Conservation (phyloP, 2,329 filamentous ascomycete genomes). For the Aureobasidium sp. region DNA sequence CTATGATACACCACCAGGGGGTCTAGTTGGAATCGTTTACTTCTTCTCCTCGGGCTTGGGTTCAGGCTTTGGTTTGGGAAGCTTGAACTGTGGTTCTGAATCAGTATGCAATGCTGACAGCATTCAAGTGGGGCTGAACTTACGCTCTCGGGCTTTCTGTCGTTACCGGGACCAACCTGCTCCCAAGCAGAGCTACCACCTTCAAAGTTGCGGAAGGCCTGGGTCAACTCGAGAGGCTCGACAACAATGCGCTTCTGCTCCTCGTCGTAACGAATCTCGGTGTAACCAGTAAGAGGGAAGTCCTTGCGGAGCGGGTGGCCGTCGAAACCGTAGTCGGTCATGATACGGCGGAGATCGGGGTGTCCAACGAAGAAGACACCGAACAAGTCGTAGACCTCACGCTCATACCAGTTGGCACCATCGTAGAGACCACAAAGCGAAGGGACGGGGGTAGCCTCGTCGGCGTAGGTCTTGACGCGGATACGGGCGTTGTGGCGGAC, state of each 20-base stretch:
- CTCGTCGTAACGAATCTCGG: slow-evolving; percentile 94
- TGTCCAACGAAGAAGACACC: slow-evolving; percentile 95
- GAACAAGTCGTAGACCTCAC: slow-evolving; percentile 95
- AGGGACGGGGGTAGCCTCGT: slow-evolving; percentile 88
- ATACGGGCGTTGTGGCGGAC: slow-evolving; percentile 95
- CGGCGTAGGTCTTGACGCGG: slow-evolving; percentile 96
- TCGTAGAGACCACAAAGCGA: slow-evolving; percentile 81
- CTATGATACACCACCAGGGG: slow-evolving; percentile 12
- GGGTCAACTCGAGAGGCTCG: slow-evolving; percentile 93
- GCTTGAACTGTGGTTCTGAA: slow-evolving; percentile 59
- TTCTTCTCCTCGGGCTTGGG: slow-evolving; percentile 83
- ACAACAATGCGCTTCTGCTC: slow-evolving; percentile 99
- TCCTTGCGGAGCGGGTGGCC: slow-evolving; percentile 96
- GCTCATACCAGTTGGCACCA: slow-evolving; percentile 97
- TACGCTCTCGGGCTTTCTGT: slow-evolving; percentile 67
- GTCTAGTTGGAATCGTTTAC: slow-evolving; percentile 53
- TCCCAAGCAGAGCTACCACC: slow-evolving; percentile 56
- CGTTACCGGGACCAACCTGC: slow-evolving; percentile 61
- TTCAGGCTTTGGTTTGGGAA: slow-evolving; percentile 92
- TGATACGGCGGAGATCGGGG: slow-evolving; percentile 91
- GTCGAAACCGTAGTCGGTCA: slow-evolving; percentile 99
- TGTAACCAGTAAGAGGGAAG: slow-evolving; percentile 96
- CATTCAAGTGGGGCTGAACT: slow-evolving; percentile 22
- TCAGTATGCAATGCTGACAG: slow-evolving; percentile 9
- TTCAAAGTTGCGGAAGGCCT: slow-evolving; percentile 98